These are phyloP conservation scores for Neckera pumila DNA, from an alignment of 225 moss, liverwort and hornwort species.

Conservation along the genomic window DNA sequence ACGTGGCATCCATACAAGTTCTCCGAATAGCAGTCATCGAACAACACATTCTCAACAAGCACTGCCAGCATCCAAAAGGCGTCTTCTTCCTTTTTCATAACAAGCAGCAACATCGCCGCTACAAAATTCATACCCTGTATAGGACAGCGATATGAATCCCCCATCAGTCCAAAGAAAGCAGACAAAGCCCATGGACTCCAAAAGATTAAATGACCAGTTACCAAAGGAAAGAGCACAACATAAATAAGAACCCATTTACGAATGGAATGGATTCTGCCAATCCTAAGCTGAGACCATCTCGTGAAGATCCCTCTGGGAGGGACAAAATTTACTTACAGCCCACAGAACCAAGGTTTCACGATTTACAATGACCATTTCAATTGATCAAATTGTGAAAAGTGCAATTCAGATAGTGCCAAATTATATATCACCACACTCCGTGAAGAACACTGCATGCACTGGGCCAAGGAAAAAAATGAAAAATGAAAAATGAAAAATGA, in stretches of 20 bases:
- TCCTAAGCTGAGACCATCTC: background rate
- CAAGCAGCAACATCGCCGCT: conserved; percentile 80
- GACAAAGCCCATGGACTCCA: background rate
- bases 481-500: too few species aligned
- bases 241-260: background rate
- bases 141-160: background rate
- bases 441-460: background rate
- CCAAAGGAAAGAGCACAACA: background rate
- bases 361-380: background rate
- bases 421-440: background rate
- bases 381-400: background rate
- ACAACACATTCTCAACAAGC: conserved; percentile 89
- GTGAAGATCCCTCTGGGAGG: background rate
- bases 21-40: conserved; percentile 94
- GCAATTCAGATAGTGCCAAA: background rate
- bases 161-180: background rate
- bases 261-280: background rate
- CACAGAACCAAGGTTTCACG: background rate
- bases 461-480: background rate
- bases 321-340: background rate
- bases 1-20: conserved; percentile 95
- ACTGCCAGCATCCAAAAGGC: conserved; percentile 99
- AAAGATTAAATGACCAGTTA: background rate
- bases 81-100: conserved; percentile 98
- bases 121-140: conserved; percentile 97